Conservation (phyloP, 192 early-diverging fungal genomes). For the Cetraspora pellucida region DNA sequence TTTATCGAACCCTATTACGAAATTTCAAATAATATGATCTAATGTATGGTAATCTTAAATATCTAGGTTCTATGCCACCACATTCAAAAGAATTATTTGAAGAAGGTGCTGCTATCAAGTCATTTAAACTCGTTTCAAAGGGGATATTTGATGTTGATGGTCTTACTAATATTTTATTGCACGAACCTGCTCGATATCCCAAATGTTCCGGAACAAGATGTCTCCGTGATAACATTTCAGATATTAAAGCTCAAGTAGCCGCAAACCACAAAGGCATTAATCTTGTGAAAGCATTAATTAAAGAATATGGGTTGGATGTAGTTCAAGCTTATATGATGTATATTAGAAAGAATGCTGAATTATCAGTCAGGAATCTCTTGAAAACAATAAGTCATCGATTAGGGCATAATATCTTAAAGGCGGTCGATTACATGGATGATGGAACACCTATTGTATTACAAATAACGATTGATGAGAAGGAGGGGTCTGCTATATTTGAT, state of each 20-base stretch:
- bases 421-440: slow-evolving; percentile 90
- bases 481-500: slow-evolving; percentile 87
- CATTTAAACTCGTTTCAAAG: slow-evolving; percentile 83
- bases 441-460: slow-evolving; percentile 77
- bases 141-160: slow-evolving; percentile 84
- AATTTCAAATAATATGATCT: not conserved
- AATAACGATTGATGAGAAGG: slow-evolving; percentile 69
- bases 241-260: slow-evolving; percentile 95
- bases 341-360: slow-evolving; percentile 88
- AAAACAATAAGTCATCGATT: slow-evolving; percentile 54
- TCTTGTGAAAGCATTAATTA: slow-evolving; percentile 78
- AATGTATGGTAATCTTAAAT: not conserved
- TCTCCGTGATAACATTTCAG: slow-evolving; percentile 88
- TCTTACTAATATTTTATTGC: slow-evolving; percentile 71
- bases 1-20: not conserved
- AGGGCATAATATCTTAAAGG: slow-evolving; percentile 46
- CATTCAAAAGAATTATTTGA: slow-evolving; percentile 89
- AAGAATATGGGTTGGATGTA: slow-evolving; percentile 79
- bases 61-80: slow-evolving; percentile 82
- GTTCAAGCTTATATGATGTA: slow-evolving; percentile 96
- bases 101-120: slow-evolving; percentile 91
- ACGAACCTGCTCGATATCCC: slow-evolving; percentile 81
- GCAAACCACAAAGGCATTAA: slow-evolving; percentile 93
- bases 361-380: slow-evolving; percentile 80
- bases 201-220: slow-evolving; percentile 89